Percentiles rank a stretch among this genome's conserved stretches.
These are phyloP conservation scores for Mycena amicta DNA, from an alignment of 768 basidiomycete genomes.

Conservation along the genomic window DNA sequence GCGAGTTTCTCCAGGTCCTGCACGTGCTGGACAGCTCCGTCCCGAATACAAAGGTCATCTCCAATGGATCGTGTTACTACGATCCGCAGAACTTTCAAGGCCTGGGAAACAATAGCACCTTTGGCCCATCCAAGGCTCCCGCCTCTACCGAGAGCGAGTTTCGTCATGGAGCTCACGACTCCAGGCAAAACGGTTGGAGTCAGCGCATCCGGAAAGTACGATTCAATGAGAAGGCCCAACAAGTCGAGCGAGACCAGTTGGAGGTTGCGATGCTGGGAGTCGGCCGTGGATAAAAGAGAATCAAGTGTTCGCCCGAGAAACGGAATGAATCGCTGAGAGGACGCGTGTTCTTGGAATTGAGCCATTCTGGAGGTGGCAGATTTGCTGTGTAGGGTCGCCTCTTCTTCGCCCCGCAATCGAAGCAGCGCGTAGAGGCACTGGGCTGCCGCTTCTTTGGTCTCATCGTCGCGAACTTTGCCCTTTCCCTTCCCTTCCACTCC, in stretches of 20 bases:
- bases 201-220: slow-evolving; percentile 55
- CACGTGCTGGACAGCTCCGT: slow-evolving; percentile 59
- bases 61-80: slow-evolving; percentile 61
- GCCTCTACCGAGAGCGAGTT: slow-evolving; percentile 60
- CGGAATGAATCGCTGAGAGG: slow-evolving; percentile 60
- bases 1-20: slow-evolving; percentile 66
- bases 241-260: slow-evolving; percentile 66
- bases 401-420: slow-evolving; percentile 48
- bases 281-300: slow-evolving; percentile 61
- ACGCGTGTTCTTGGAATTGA: slow-evolving; percentile 47
- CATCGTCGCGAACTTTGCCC: slow-evolving; percentile 71
- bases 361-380: slow-evolving; percentile 33
- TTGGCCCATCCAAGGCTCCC: slow-evolving; percentile 68
- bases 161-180: slow-evolving; percentile 75
- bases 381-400: slow-evolving; percentile 32
- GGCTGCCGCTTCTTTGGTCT: slow-evolving; percentile 77
- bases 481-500: slow-evolving; percentile 71
- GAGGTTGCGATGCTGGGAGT: slow-evolving; percentile 59
- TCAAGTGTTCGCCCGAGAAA: slow-evolving; percentile 84
- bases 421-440: slow-evolving; percentile 67
- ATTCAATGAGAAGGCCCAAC: slow-evolving; percentile 55
- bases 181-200: slow-evolving; percentile 81
- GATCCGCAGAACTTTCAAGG: slow-evolving; percentile 58
- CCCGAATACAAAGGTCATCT: slow-evolving; percentile 65
- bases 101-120: slow-evolving; percentile 63